Evolutionary conservation across 2,329 filamentous ascomycete species (phyloP), one percentile per base, ranked within the genome.

Genomic region (Pestalotiopsis sp.): DNA sequence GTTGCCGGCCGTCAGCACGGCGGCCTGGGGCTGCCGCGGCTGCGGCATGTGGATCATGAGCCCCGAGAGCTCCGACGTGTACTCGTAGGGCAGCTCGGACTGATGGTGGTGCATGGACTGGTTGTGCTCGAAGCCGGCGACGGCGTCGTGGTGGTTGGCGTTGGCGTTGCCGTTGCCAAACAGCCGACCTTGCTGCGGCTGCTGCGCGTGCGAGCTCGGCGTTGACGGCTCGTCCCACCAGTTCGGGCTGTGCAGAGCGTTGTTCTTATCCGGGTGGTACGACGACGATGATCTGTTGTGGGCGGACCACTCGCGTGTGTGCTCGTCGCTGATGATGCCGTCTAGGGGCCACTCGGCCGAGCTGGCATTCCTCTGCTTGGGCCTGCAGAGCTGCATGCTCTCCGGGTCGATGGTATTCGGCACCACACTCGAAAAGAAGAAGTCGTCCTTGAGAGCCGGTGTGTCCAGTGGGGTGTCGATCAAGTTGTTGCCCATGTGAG

Each of bases 1-100:
- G 77, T 71, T 79, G 31, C 31, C 31, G 69, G 66, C 74, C 68
- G 71, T 82, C 66, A 83, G 75, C 27, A 83, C 76, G 14, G 80
- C 76, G 5, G 82, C 78, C 36, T 79, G 77, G 0, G 79, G 76
- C 4, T 75, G 70, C 0, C 78, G 83, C 4, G 84, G 81, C 69
- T 85, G 84, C 20, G 85, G 85, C 84, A 87, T 86, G 72, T 87
- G 84, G 68, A 88, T 85, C 83, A 86, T 85, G 68, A 88, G 82
- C 1, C 84, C 84, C 59, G 79, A 75, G 66, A 82, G 69, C 41
- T 78, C 78, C 7, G 68, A 68, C 36, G 71, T 66, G 70, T 82
- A 83, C 59, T 83, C 81, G 68, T 83, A 84, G 0, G 80, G 74
- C 56, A 84, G 74, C 23, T 82, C 80, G 9, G 75, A 73, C 23